Conservation (phyloP, 805 yeast genomes). For the Starmerella gropengiesseri region DNA sequence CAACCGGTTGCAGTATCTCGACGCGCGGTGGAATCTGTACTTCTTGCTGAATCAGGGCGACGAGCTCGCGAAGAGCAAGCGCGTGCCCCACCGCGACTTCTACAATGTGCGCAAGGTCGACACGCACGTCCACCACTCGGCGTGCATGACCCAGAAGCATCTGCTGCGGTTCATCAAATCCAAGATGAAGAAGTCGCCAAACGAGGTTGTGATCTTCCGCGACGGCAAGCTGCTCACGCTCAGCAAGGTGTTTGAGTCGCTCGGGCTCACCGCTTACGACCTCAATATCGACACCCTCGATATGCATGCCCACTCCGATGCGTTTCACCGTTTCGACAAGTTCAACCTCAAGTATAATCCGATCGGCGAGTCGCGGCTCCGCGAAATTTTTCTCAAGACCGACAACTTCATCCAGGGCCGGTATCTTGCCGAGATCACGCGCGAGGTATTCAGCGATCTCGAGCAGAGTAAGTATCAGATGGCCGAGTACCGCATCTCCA, state of each 20-base stretch:
- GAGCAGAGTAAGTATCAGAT: constrained; percentile 94
- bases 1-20: constrained; percentile 82
- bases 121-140: constrained; percentile 97
- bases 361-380: constrained; percentile 90
- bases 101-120: constrained; percentile 95
- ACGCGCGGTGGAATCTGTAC: constrained; percentile 94
- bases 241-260: constrained; percentile 81
- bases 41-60: constrained; percentile 80
- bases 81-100: constrained; percentile 93
- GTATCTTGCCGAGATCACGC: constrained; percentile 85
- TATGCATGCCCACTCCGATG: constrained; percentile 98
- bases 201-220: constrained; percentile 85
- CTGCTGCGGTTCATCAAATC: constrained; percentile 86
- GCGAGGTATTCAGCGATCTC: constrained; percentile 86
- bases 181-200: constrained; percentile 74
- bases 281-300: constrained; percentile 91
- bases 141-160: constrained; percentile 98
- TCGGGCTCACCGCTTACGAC: constrained; percentile 87
- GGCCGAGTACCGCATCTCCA: constrained; percentile 91
- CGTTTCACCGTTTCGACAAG: constrained; percentile 95
- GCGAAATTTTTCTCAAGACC: constrained; percentile 92
- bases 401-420: constrained; percentile 84
- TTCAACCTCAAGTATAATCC: constrained; percentile 96
- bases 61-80: constrained; percentile 80
- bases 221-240: constrained; percentile 82